Percentiles rank a stretch among this genome's conserved stretches.
These are phyloP conservation scores for Ceratocystis diversiconidia DNA, from an alignment of 2,329 filamentous ascomycete genomes.

Conservation along the genomic window DNA sequence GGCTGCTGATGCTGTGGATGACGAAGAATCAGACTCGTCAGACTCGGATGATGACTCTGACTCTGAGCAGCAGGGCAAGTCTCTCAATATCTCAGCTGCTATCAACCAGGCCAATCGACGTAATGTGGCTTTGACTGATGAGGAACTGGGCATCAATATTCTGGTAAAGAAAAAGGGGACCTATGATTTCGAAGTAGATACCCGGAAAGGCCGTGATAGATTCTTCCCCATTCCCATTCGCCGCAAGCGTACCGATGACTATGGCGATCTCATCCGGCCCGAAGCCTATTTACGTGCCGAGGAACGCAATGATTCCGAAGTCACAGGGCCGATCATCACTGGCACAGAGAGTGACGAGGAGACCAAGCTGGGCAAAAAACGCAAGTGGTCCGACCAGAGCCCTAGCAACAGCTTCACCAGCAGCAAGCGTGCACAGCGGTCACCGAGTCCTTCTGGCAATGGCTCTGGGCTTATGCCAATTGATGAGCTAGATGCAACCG, in stretches of 20 bases:
- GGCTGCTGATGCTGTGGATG: conserved; percentile 52
- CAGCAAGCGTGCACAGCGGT: conserved; percentile 46
- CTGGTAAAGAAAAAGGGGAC: conserved; percentile 76
- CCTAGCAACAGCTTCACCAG: conserved; percentile 23
- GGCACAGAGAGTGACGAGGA: conserved; percentile 40
- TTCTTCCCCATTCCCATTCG: conserved; percentile 81
- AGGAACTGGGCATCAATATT: conserved; percentile 83
- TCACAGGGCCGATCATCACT: conserved; percentile 6
- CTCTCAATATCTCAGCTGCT: conserved; percentile 74
- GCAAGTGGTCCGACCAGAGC: conserved; percentile 59
- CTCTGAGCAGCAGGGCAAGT: conserved; percentile 78
- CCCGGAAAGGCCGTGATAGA: conserved; percentile 81
- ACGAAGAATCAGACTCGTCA: conserved; percentile 74
- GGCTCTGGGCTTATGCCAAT: conserved; percentile 28
- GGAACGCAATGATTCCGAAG: conserved; percentile 62
- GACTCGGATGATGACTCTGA: conserved; percentile 82
- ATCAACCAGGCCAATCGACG: conserved; percentile 72
- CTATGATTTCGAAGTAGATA: conserved; percentile 85
- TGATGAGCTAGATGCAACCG: conserved; percentile 45
- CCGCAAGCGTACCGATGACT: conserved; percentile 71
- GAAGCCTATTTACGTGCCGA: conserved; percentile 91
- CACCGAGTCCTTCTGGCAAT: conserved; percentile 30
- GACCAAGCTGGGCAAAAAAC: conserved; percentile 70
- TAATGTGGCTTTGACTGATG: conserved; percentile 74
- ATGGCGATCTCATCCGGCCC: conserved; percentile 81